Evolutionary conservation across 2,329 filamentous ascomycete species (phyloP), one percentile per base, ranked within the genome.

Genomic region (Pseudogymnoascus sp.): DNA sequence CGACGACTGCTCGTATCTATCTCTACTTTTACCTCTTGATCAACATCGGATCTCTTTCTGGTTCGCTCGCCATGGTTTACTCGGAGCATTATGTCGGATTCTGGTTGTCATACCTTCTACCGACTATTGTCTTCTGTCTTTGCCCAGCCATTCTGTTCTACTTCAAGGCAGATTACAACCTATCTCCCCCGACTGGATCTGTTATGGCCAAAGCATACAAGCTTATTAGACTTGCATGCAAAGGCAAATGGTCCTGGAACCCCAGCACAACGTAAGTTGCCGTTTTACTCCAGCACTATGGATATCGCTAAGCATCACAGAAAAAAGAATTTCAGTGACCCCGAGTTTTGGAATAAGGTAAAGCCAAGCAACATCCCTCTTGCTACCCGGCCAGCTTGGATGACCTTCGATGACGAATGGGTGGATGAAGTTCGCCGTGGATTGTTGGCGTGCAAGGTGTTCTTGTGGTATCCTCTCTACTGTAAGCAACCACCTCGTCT

Each of bases 391-490:
- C 89, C 89, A 0, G 41, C 62, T 0, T 93, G 88, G 88, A 92
- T 93, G 87, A 89, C 86, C 0, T 92, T 91, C 68, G 89, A 93
- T 65, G 90, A 93, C 68, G 84, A 84, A 61, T 93, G 89, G 89
- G 89, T 93, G 35, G 89, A 91, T 71, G 88, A 93, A 71, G 85
- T 92, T 59, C 80, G 81, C 61, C 87, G 89, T 75, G 89, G 88
- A 65, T 78, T 89, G 63, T 79, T 82, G 68, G 87, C 88, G 63
- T 90, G 87, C 78, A 80, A 83, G 66, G 88, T 91, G 35, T 93
- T 90, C 74, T 69, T 78, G 37, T 81, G 79, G 75, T 78, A 77
- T 62, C 79, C 79, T n/a, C 73, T 82, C 8, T 82, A 77, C 70
- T 55, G 49, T 55, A 21, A 55, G n/a, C 5, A 55, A 1, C 28